Conservation (phyloP, 345 rosid species). For the Brassica rapa region DNA sequence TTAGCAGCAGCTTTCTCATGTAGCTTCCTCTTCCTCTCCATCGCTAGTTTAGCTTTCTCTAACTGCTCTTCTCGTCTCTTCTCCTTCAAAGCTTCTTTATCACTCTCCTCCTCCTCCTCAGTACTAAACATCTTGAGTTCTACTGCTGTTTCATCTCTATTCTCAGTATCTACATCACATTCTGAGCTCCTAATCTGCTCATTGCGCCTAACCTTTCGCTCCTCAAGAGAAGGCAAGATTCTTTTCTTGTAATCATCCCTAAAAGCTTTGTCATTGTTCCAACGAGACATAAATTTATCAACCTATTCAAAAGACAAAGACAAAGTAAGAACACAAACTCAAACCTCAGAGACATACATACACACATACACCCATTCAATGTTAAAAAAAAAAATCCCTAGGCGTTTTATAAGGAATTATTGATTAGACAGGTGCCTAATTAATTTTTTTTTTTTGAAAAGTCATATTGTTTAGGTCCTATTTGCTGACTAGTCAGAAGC, state of each 20-base stretch:
- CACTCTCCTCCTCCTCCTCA: constrained; percentile 40
- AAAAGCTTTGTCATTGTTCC: constrained; percentile 63
- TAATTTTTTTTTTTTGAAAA: too few species aligned
- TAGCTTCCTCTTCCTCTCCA: constrained; percentile 91
- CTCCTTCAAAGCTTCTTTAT: constrained; percentile 67
- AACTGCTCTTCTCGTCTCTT: constrained; percentile 77
- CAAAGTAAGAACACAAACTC: constrained; percentile 24
- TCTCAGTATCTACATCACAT: constrained; percentile 53
- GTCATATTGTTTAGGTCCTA: too few species aligned
- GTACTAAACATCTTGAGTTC: constrained; percentile 40
- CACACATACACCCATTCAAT: background rate
- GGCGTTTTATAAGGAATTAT: too few species aligned
- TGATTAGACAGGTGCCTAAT: too few species aligned
- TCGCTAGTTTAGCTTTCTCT: constrained; percentile 70
- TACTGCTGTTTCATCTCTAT: constrained; percentile 46
- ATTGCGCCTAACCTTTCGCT: constrained; percentile 58
- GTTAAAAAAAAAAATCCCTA: too few species aligned
- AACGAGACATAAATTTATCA: constrained; percentile 71
- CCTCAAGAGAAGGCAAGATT: constrained; percentile 61
- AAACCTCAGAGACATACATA: constrained; percentile 13
- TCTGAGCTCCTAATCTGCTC: constrained; percentile 63
- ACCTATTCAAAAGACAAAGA: constrained; percentile 45
- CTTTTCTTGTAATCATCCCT: constrained; percentile 88
- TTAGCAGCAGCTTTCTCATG: constrained; percentile 85
- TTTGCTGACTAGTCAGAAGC: too few species aligned